A percentile compares a stretch with the other conserved stretches of the same genome.
These are phyloP conservation scores for Sporothrix curviconia DNA, from an alignment of 2,329 filamentous ascomycete genomes.

Conservation along the genomic window DNA sequence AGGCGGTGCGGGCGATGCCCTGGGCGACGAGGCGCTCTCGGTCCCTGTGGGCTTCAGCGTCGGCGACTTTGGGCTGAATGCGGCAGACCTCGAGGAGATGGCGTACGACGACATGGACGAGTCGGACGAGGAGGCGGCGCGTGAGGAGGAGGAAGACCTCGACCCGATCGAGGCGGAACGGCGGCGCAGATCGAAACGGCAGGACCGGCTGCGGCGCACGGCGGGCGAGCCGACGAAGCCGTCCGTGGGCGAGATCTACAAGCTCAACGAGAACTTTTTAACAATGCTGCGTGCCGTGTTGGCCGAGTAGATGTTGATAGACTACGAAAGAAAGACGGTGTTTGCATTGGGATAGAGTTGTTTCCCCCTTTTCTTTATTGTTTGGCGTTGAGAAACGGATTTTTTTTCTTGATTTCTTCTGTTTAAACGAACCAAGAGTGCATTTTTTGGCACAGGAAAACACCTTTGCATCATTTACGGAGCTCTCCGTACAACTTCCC, in stretches of 20 bases:
- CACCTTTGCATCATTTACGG: too few relatives aligned
- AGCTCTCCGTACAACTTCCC: too few relatives aligned
- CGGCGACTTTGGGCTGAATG: conserved; percentile 83
- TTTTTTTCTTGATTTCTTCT: too few relatives aligned
- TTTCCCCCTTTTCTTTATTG: neutral
- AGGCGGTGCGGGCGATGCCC: conserved; percentile 35
- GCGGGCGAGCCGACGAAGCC: conserved; percentile 84
- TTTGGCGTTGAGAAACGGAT: neutral
- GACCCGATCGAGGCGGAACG: conserved; percentile 87
- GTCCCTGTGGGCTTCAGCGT: conserved; percentile 62
- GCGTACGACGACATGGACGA: conserved; percentile 64
- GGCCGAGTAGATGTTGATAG: conserved; percentile 60
- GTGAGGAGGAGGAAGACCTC: conserved; percentile 69
- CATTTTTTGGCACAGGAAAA: too few relatives aligned
- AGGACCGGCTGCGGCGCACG: conserved; percentile 71
- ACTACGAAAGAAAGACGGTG: too few relatives aligned
- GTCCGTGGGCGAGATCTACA: conserved; percentile 68
- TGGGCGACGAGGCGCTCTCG: conserved; percentile 27
- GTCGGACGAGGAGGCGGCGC: conserved; percentile 56
- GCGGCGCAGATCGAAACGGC: conserved; percentile 65
- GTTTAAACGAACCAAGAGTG: too few relatives aligned
- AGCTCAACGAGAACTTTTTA: conserved; percentile 72
- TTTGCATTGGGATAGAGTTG: neutral
- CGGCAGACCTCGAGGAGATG: conserved; percentile 80
- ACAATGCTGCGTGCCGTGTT: conserved; percentile 75